Evolutionary conservation across 225 moss, liverwort and hornwort genomes (phyloP).

Genomic region (Bryum argenteum): DNA sequence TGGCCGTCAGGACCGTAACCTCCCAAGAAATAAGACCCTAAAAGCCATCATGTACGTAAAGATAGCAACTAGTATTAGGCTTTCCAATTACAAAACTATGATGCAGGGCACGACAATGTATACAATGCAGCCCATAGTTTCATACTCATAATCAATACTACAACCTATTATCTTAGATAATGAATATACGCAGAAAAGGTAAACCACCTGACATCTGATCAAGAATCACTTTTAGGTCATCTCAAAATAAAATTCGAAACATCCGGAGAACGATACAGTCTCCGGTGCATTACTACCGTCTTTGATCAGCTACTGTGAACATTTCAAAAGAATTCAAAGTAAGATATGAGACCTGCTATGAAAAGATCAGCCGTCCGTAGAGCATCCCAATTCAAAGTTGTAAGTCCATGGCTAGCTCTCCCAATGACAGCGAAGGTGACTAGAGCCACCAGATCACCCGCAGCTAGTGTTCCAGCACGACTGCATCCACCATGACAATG

Average conservation of each 20-base stretch:
- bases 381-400: conserved; percentile 83
- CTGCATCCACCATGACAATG: conserved; percentile 46
- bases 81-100: conserved; percentile 5
- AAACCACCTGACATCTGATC: background rate
- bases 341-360: conserved; percentile 58
- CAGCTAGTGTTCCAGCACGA: conserved; percentile 69
- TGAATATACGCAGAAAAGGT: background rate
- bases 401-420: conserved; percentile 80
- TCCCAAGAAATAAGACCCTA: conserved; percentile 77
- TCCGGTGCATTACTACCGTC: background rate
- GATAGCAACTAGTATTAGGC: background rate
- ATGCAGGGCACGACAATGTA: background rate
- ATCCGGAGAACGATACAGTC: background rate
- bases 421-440: conserved; percentile 81
- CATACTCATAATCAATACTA: background rate
- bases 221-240: background rate
- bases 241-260: too few species aligned
- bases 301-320: background rate
- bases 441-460: conserved; percentile 75
- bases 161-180: too few species aligned
- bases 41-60: conserved; percentile 72
- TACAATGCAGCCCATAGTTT: background rate
- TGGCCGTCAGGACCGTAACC: conserved; percentile 93
- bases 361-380: conserved; percentile 91
- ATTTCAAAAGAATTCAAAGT: background rate